Conservation (phyloP, 495 filamentous ascomycete species). For the Aeminium ludgeri region DNA sequence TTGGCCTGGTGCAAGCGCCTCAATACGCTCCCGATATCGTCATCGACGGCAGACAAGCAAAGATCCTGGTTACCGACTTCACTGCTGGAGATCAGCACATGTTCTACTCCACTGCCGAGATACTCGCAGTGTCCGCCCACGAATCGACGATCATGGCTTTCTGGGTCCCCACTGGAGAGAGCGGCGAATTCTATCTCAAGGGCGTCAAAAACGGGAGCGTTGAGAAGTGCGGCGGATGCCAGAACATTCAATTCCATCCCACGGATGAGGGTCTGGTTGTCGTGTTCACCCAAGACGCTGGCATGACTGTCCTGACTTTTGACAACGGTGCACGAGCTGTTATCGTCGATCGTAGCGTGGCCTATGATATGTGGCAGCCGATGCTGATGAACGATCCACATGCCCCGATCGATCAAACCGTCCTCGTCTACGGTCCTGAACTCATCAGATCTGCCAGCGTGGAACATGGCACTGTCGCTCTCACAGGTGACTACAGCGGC, state of each 20-base stretch:
- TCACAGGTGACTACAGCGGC: conserved; percentile 18
- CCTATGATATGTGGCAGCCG: conserved; percentile 9
- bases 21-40: conserved; percentile 21
- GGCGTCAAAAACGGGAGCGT: conserved; percentile 3
- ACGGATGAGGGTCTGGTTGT: conserved; percentile 10
- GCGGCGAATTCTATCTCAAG: conserved; percentile 12
- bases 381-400: conserved; percentile 5
- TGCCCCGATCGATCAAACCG: conserved; percentile 9
- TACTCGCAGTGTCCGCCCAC: conserved; percentile 31
- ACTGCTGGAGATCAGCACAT: conserved; percentile 32
- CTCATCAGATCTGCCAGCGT: conserved; percentile 15
- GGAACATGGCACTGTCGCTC: conserved; percentile 7
- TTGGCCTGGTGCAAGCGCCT: conserved; percentile 32
- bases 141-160: conserved; percentile 8
- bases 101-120: conserved; percentile 44
- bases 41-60: conserved; percentile 41
- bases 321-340: conserved; percentile 10
- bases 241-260: conserved; percentile 4
- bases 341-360: conserved; percentile 7
- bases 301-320: conserved; percentile 12
- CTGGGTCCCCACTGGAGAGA: conserved; percentile 13
- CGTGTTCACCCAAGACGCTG: conserved; percentile 9
- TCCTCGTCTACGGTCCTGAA: conserved; percentile 21
- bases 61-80: conserved; percentile 46
- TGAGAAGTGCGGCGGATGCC: conserved; percentile 3